Evolutionary conservation across 202 grass and related monocot species (phyloP).

Genomic region (Zoysia matrella): DNA sequence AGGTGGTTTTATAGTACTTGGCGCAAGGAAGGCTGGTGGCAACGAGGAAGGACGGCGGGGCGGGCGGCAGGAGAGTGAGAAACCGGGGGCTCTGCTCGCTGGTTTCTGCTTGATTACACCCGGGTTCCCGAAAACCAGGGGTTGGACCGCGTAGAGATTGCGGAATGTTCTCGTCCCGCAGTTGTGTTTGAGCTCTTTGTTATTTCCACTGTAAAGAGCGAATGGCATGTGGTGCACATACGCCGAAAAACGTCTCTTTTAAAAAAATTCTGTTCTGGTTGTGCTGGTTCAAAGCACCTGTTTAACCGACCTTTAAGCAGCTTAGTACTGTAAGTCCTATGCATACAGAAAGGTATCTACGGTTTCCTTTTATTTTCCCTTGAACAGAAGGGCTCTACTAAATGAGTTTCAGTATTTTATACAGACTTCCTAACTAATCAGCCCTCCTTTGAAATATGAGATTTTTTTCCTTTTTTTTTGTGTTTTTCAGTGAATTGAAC

Average conservation of each 20-base stretch:
- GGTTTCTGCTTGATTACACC: slow-evolving; percentile 33
- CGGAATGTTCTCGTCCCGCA: background rate
- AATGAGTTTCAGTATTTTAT: no score
- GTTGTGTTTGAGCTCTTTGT: background rate
- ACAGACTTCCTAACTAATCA: no score
- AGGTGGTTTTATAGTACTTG: background rate
- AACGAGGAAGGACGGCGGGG: background rate
- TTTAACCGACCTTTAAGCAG: background rate
- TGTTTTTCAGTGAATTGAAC: no score
- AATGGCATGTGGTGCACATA: slow-evolving; percentile 6
- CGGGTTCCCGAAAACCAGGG: slow-evolving; percentile 37
- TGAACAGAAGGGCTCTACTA: background rate
- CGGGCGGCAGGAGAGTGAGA: background rate
- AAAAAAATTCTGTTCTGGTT: background rate
- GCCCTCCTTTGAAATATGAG: no score
- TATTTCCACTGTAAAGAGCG: background rate
- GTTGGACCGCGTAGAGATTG: background rate
- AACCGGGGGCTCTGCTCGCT: slow-evolving; percentile 52
- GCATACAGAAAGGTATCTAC: no score
- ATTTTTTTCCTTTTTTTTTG: no score
- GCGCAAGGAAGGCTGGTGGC: slow-evolving; percentile 6
- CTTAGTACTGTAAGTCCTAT: background rate
- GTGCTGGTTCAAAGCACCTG: background rate
- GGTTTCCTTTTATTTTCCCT: no score
- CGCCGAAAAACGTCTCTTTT: background rate